A percentile compares a stretch with the other conserved stretches of the same genome.
Conservation (phyloP, 2,329 filamentous ascomycete genomes). For the Alternaria triticina region DNA sequence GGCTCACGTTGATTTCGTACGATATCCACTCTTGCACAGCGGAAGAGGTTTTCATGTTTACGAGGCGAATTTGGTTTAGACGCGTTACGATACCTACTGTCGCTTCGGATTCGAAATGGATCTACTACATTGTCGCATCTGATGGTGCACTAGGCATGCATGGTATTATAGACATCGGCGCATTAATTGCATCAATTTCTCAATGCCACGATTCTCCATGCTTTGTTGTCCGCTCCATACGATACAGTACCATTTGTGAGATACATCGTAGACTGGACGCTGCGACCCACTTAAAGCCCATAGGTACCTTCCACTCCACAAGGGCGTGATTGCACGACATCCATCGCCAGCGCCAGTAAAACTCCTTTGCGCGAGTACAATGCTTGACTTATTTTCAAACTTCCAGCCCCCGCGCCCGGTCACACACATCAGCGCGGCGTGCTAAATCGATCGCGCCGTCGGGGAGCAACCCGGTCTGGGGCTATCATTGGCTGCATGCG, state of each 20-base stretch:
- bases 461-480: not conserved
- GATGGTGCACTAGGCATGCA: not conserved
- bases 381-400: not conserved
- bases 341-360: not conserved
- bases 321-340: not conserved
- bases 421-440: conserved; percentile 5
- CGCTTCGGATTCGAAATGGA: not conserved
- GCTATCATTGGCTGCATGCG: conserved; percentile 4
- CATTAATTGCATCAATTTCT: not conserved
- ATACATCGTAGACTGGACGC: not conserved
- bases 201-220: not conserved
- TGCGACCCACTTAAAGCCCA: not conserved
- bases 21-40: conserved; percentile 14
- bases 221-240: not conserved
- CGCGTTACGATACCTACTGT: not conserved
- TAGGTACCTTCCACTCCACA: not conserved
- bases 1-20: conserved; percentile 1
- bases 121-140: conserved; percentile 4
- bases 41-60: conserved; percentile 3
- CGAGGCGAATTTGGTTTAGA: conserved; percentile 1
- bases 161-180: not conserved
- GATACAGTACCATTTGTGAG: not conserved
- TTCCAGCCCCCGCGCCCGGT: not conserved
- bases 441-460: not conserved
- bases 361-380: not conserved